Evolutionary conservation across 306 rosid genomes (phyloP).

Genomic region (Pueraria montana): DNA sequence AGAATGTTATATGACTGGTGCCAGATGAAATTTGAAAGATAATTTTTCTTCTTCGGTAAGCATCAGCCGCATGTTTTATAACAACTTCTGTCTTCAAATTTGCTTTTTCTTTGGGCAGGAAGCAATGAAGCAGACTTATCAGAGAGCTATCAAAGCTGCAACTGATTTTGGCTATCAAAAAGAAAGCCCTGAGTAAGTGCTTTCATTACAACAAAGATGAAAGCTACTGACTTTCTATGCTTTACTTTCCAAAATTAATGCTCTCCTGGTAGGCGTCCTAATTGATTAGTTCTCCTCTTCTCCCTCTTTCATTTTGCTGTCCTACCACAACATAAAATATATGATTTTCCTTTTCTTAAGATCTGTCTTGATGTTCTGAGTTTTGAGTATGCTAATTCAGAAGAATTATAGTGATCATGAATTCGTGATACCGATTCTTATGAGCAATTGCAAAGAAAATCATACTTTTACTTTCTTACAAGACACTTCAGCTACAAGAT

Average conservation of each 20-base stretch:
- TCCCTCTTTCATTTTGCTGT: slow-evolving; percentile 8
- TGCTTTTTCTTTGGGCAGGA: slow-evolving; percentile 62
- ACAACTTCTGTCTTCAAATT: slow-evolving; percentile 1
- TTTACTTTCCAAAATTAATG: slow-evolving; percentile 10
- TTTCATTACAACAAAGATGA: slow-evolving; percentile 26
- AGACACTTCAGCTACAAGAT: slow-evolving; percentile 6
- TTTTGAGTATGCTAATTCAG: slow-evolving; percentile 13
- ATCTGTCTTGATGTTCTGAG: not conserved
- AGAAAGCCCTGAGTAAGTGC: slow-evolving; percentile 92
- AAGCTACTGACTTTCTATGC: not conserved
- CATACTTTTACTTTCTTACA: not conserved
- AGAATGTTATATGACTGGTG: slow-evolving; percentile 1
- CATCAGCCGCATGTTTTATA: not conserved
- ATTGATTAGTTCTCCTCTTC: not conserved
- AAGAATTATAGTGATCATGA: slow-evolving; percentile 4
- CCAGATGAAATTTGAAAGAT: no score
- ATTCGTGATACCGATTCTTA: slow-evolving; percentile 17
- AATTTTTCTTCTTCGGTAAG: not conserved
- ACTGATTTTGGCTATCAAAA: slow-evolving; percentile 82
- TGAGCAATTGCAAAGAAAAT: not conserved
- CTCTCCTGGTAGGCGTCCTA: not conserved
- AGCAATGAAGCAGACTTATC: slow-evolving; percentile 94
- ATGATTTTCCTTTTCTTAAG: slow-evolving; percentile 11
- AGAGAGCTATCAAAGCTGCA: slow-evolving; percentile 92
- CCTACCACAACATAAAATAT: not conserved